Percentiles rank a stretch among this genome's conserved stretches.
phyloP scores from a whole-genome alignment of 2,329 filamentous ascomycete genomes.

The Xylariomycetidae sp. region DNA sequence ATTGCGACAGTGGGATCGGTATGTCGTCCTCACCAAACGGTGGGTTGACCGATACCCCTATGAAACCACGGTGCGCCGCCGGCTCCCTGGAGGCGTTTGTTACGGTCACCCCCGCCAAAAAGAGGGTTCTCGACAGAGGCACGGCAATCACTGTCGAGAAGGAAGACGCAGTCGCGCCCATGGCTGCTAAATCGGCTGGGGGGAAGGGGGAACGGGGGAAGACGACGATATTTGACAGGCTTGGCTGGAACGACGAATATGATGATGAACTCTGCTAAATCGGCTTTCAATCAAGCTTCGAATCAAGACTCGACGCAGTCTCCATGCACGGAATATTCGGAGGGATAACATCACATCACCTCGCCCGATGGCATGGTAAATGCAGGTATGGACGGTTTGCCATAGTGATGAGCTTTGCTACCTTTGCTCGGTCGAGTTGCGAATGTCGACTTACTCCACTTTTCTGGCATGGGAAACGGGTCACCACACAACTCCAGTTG shows the following conservation, averaged over 20 bases:
- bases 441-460: no score
- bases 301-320: no score
- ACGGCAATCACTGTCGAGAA: constrained; percentile 6
- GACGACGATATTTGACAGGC: constrained; percentile 41
- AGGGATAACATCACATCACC: no score
- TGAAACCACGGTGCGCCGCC: constrained; percentile 23
- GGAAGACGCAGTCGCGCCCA: constrained; percentile 1
- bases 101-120: constrained; percentile 21
- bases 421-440: no score
- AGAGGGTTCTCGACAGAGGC: constrained; percentile 8
- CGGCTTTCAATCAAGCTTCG: no score
- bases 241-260: constrained; percentile 56
- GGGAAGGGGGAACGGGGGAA: constrained; percentile 3
- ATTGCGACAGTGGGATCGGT: constrained; percentile 25
- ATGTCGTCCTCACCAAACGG: constrained; percentile 24
- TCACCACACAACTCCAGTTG: no score
- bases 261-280: constrained; percentile 29
- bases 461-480: no score
- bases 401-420: no score
- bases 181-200: neutral
- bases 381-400: no score
- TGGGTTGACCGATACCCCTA: constrained; percentile 31
- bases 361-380: no score
- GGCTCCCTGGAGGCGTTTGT: constrained; percentile 17
- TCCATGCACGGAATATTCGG: no score